phyloP scores from a whole-genome alignment of 2,329 filamentous ascomycete species.

The Aspergillus sclerotialis region DNA sequence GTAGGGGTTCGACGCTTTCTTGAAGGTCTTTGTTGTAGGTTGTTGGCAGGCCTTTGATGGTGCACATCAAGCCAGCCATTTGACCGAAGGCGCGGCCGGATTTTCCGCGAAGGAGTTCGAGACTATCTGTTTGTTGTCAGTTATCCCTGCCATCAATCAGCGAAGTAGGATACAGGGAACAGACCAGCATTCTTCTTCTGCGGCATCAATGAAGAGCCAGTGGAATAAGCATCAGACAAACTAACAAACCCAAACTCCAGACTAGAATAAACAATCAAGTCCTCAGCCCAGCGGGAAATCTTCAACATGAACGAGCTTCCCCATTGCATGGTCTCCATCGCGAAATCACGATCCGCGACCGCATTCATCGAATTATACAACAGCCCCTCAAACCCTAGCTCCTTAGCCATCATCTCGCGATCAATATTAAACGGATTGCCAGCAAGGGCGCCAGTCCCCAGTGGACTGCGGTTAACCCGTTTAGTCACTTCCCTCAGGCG shows the following conservation, averaged over 20 bases:
- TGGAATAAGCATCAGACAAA: conserved; percentile 72
- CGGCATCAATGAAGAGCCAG: conserved; percentile 70
- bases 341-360: conserved; percentile 73
- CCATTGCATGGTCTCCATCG: conserved; percentile 77
- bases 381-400: conserved; percentile 71
- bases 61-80: conserved; percentile 73
- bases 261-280: conserved; percentile 75
- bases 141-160: not conserved
- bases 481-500: conserved; percentile 65
- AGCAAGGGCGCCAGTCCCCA: conserved; percentile 70
- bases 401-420: conserved; percentile 67
- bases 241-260: conserved; percentile 70
- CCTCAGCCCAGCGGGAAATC: conserved; percentile 73
- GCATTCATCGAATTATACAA: conserved; percentile 71
- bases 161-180: conserved; percentile 1
- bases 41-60: conserved; percentile 65
- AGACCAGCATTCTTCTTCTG: conserved; percentile 67
- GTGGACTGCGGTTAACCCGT: conserved; percentile 64
- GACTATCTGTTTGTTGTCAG: conserved; percentile 45
- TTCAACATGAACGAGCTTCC: conserved; percentile 70
- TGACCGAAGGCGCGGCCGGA: conserved; percentile 70
- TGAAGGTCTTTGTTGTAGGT: conserved; percentile 94
- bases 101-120: conserved; percentile 73
- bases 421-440: conserved; percentile 80
- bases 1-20: conserved; percentile 76